phyloP scores from a whole-genome alignment of 164 flowering plant genomes.

The Buxus sempervirens region DNA sequence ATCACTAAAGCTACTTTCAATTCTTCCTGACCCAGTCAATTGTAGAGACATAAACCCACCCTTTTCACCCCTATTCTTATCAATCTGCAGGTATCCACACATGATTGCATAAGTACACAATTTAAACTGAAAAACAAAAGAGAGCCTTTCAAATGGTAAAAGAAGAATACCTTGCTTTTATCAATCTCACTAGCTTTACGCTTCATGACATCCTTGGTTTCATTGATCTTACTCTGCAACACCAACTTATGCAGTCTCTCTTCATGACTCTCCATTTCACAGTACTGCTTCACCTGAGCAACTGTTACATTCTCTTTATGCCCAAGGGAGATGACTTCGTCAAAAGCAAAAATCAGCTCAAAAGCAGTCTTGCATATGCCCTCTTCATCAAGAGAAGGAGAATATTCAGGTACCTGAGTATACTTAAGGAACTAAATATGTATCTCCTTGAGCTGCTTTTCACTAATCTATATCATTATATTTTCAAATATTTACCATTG shows the following conservation, averaged over 20 bases:
- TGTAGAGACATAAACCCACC: conserved; percentile 75
- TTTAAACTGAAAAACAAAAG: not conserved
- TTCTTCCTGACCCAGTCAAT: conserved; percentile 80
- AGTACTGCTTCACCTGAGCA: conserved; percentile 93
- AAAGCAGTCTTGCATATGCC: conserved; percentile 83
- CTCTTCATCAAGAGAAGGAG: conserved; percentile 84
- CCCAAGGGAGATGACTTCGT: conserved; percentile 95
- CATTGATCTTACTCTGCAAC: conserved; percentile 91
- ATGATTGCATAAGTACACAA: not conserved
- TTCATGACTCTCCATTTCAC: conserved; percentile 99
- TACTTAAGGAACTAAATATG: conserved; percentile 37
- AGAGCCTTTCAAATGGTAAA: not conserved
- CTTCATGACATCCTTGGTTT: conserved; percentile 97
- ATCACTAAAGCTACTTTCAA: conserved; percentile 75
- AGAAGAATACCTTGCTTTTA: conserved; percentile 79
- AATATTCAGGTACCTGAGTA: conserved; percentile 82
- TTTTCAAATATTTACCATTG: not conserved
- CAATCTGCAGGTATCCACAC: conserved; percentile 51
- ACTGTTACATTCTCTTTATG: conserved; percentile 95
- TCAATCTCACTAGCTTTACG: conserved; percentile 97
- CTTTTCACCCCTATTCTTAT: conserved; percentile 76
- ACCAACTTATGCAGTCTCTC: conserved; percentile 91
- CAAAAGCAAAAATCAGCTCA: conserved; percentile 96
- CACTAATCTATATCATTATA: not conserved
- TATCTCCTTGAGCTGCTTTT: not conserved